Conservation (phyloP, 139 green algal species). For the Eudorina sp. region DNA sequence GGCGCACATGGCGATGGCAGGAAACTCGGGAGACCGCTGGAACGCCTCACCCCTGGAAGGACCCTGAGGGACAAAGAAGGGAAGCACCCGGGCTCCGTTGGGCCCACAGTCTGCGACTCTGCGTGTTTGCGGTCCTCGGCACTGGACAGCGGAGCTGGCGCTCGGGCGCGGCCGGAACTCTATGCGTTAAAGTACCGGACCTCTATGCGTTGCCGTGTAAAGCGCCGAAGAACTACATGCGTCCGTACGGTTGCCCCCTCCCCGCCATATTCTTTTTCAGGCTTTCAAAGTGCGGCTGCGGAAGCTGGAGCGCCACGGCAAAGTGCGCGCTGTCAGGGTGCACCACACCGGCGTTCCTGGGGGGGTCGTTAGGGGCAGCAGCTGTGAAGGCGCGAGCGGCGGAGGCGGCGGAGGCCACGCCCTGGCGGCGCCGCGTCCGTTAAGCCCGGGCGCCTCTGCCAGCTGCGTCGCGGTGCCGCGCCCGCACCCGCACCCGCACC, state of each 20-base stretch:
- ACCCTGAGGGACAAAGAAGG: no score
- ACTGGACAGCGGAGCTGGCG: no score
- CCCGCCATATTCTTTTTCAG: neutral
- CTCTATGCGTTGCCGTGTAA: no score
- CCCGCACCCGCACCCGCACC: neutral
- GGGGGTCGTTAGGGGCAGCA: neutral
- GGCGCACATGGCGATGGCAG: no score
- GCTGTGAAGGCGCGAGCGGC: neutral
- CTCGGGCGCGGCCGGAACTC: no score
- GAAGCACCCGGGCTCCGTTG: no score
- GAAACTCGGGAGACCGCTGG: no score
- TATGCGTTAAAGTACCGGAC: no score
- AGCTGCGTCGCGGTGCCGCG: neutral
- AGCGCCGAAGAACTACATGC: no score
- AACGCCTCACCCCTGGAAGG: no score
- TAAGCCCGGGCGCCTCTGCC: neutral
- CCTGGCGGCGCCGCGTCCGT: neutral
- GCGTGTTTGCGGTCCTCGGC: no score
- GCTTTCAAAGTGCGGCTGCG: conserved; percentile 22
- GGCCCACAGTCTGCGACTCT: no score
- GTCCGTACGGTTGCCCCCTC: neutral
- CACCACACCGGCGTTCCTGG: neutral
- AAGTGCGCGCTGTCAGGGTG: neutral
- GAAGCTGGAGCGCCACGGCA: conserved; percentile 6
- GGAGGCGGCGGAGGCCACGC: neutral